phyloP scores from a whole-genome alignment of 352 stramenopile genomes.

The Globisporangium radiosum region DNA sequence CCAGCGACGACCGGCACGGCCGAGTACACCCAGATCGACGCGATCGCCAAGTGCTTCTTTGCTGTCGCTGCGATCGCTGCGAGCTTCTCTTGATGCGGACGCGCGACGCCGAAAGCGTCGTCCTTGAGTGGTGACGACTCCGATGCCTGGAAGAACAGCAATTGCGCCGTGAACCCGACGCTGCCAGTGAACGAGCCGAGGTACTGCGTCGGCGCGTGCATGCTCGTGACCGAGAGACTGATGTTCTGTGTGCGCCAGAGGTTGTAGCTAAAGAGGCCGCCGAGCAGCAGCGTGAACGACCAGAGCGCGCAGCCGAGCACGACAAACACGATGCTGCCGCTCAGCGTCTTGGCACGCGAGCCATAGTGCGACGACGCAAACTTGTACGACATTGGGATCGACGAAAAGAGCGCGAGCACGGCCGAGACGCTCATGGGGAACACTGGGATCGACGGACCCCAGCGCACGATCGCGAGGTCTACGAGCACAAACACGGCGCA shows the following conservation, averaged over 20 bases:
- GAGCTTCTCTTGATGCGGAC: conserved; percentile 6
- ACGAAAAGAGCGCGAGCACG: conserved; percentile 40
- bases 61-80: conserved; percentile 4
- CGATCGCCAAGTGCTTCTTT: conserved; percentile 7
- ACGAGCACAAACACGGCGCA: conserved; percentile 45
- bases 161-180: conserved; percentile 38
- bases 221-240: background rate
- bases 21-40: conserved; percentile 18
- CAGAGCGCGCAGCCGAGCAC: conserved; percentile 45
- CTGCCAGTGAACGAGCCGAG: conserved; percentile 43
- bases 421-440: conserved; percentile 42
- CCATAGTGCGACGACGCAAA: conserved; percentile 26
- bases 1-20: conserved; percentile 7
- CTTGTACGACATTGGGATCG: conserved; percentile 45
- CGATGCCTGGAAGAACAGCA: conserved; percentile 37
- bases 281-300: conserved; percentile 52
- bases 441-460: conserved; percentile 31
- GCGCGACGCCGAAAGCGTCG: background rate
- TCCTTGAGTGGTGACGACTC: conserved; percentile 10
- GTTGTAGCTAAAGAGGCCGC: conserved; percentile 36
- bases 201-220: conserved; percentile 20
- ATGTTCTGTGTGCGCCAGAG: conserved; percentile 26
- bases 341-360: conserved; percentile 21
- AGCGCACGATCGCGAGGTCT: conserved; percentile 38
- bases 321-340: conserved; percentile 43